Conservation (phyloP, 176 grass and related monocot genomes). For the Bothriochloa decipiens region DNA sequence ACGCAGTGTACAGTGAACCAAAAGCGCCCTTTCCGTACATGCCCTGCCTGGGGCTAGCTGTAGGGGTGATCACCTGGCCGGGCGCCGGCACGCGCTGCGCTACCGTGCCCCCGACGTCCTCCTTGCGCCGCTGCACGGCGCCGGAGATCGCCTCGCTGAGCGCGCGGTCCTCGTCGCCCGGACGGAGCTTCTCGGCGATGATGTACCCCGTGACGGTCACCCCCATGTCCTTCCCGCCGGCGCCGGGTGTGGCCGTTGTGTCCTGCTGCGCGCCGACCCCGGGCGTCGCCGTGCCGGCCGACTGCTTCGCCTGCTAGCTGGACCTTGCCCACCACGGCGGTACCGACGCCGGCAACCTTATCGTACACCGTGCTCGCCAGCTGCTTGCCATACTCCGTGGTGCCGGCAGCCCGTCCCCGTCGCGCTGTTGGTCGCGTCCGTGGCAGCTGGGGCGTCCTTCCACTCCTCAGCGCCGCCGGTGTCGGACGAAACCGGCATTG, state of each 20-base stretch:
- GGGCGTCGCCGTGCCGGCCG: conserved; percentile 20
- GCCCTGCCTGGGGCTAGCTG: too few species aligned
- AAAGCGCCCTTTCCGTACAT: too few species aligned
- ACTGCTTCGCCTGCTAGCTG: conserved; percentile 14
- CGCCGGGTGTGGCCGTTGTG: neutral
- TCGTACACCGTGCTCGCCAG: conserved; percentile 63
- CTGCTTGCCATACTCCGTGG: conserved; percentile 66
- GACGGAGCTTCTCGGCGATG: conserved; percentile 78
- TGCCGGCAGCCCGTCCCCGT: conserved; percentile 29
- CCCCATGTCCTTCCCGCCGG: conserved; percentile 51
- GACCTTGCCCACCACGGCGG: conserved; percentile 50
- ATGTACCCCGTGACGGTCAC: conserved; percentile 50
- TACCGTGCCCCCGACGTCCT: conserved; percentile 36
- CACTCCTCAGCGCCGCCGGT: neutral
- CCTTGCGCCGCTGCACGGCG: conserved; percentile 59
- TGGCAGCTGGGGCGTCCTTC: conserved; percentile 23
- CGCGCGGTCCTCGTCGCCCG: conserved; percentile 64
- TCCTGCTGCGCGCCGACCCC: conserved; percentile 16
- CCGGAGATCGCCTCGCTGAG: conserved; percentile 70
- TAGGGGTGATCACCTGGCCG: conserved; percentile 10
- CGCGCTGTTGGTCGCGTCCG: neutral
- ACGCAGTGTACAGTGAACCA: too few species aligned
- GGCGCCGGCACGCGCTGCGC: conserved; percentile 36
- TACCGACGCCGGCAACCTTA: conserved; percentile 59
- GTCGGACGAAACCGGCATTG: conserved; percentile 26